Evolutionary conservation across 257 asterid species (phyloP), one percentile per base, ranked within the genome.

Genomic region (Primulina tabacum): DNA sequence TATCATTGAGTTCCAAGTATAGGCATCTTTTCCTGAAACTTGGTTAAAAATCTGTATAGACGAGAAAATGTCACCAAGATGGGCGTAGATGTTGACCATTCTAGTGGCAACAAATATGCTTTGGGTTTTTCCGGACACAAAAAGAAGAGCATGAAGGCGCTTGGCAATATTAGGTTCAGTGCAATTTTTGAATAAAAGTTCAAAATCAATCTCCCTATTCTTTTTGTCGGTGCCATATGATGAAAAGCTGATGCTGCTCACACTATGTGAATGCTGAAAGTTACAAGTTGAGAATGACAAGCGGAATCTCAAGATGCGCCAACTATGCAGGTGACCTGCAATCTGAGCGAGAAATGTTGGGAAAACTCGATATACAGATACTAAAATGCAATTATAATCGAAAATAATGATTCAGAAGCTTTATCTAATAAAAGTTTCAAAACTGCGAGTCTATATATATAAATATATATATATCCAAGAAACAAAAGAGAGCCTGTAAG

Each of bases 1-100:
- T 64, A 90, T 33, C 89, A 90, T 83, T 0, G 94, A 88, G 76
- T 88, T 90, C 97, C 97, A 90, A 4, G 87, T 81, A 80, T 83
- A 92, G 16, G 87, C 40, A 77, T 92, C 93, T 77, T 87, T 89
- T 28, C 68, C 64, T 14, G 72, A 70, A 70, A 92, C 80, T 65
- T 75, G 81, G 68, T 82, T 53, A 59, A 92, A 92, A 37, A 81
- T 77, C 62, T 67, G 63, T 35, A 76, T 80, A 50, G 97, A 81
- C 24, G 82, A 73, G 12, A 86, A 84, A 80, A 86, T 69, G 72
- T 86, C 80, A 5, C 97, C 92, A 38, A 87, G 81, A 74, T 71
- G 80, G 64, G 96, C 85, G 79, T 92, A 86, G 69, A 79, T 64
- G 73, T 89, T 92, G 68, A 87, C 77, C 68, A 92, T 91, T 76